These are phyloP conservation scores for Lyophyllum semitale DNA, from an alignment of 768 basidiomycete genomes.

Conservation along the genomic window DNA sequence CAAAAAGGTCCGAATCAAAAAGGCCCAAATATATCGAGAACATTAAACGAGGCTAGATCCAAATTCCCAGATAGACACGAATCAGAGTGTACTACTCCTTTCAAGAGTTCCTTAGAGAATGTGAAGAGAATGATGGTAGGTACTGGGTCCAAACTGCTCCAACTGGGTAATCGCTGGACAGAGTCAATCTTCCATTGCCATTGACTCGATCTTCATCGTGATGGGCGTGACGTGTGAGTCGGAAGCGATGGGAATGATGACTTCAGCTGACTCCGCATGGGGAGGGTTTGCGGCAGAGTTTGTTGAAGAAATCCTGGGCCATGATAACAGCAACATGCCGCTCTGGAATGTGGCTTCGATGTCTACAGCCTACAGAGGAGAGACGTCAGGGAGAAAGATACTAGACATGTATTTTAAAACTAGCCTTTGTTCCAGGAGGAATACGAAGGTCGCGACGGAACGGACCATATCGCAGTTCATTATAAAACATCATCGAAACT, in stretches of 20 bases:
- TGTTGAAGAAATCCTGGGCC: conserved; percentile 2
- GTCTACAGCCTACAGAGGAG: conserved; percentile 6
- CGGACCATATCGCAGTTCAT: conserved; percentile 46
- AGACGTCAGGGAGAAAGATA: not conserved
- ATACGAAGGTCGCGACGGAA: conserved; percentile 41
- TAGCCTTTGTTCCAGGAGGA: conserved; percentile 40
- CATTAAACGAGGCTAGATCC: not conserved
- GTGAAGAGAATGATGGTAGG: not conserved
- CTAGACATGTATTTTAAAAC: not conserved
- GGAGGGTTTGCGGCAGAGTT: not conserved
- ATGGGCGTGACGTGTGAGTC: not conserved
- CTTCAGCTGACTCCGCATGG: not conserved
- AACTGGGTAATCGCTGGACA: not conserved
- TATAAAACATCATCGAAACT: conserved; percentile 8
- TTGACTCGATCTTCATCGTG: conserved; percentile 12
- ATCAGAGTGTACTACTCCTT: not conserved
- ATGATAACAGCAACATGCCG: conserved; percentile 16
- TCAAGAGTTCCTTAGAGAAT: not conserved
- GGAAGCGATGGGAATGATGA: conserved; percentile 3
- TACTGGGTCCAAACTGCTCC: not conserved
- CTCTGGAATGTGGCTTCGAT: conserved; percentile 8
- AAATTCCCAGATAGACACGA: not conserved
- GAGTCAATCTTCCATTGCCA: conserved; percentile 8
- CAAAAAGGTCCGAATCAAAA: not conserved
- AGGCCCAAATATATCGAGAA: not conserved